Conservation (phyloP, 2,329 filamentous ascomycete species). For the Colletotrichum incanum region DNA sequence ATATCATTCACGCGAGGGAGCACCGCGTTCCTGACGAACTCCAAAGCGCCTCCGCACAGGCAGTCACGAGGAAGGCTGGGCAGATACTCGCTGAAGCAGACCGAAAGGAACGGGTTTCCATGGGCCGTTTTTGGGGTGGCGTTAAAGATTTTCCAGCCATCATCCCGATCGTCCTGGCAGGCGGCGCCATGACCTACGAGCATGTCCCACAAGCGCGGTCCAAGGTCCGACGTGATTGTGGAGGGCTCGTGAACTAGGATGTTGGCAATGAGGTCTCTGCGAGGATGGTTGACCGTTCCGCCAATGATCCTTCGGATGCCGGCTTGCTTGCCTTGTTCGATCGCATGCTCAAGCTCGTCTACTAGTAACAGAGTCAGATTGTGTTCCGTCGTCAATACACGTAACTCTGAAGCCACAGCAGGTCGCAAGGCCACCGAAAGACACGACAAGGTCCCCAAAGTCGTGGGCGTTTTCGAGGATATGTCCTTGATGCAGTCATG, state of each 20-base stretch:
- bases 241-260: conserved; percentile 75
- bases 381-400: conserved; percentile 72
- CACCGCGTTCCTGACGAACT: conserved; percentile 72
- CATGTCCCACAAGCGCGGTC: conserved; percentile 78
- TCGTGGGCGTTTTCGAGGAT: conserved; percentile 71
- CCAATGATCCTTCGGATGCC: conserved; percentile 63
- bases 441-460: conserved; percentile 81
- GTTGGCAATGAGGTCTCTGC: conserved; percentile 69
- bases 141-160: conserved; percentile 80
- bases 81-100: conserved; percentile 71
- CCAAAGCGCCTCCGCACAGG: conserved; percentile 74
- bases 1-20: conserved; percentile 62
- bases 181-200: conserved; percentile 77
- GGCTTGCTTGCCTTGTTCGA: conserved; percentile 57
- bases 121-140: conserved; percentile 59
- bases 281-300: conserved; percentile 66
- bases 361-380: conserved; percentile 74
- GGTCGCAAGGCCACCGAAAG: conserved; percentile 66
- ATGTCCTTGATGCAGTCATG: conserved; percentile 79
- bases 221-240: conserved; percentile 74
- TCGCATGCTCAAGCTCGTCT: conserved; percentile 74
- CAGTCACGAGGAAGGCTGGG: conserved; percentile 70
- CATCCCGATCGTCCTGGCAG: conserved; percentile 72
- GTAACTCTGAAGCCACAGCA: conserved; percentile 66
- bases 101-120: conserved; percentile 70